phyloP scores from a whole-genome alignment of 495 filamentous ascomycete genomes.

The Neurospora intermedia region DNA sequence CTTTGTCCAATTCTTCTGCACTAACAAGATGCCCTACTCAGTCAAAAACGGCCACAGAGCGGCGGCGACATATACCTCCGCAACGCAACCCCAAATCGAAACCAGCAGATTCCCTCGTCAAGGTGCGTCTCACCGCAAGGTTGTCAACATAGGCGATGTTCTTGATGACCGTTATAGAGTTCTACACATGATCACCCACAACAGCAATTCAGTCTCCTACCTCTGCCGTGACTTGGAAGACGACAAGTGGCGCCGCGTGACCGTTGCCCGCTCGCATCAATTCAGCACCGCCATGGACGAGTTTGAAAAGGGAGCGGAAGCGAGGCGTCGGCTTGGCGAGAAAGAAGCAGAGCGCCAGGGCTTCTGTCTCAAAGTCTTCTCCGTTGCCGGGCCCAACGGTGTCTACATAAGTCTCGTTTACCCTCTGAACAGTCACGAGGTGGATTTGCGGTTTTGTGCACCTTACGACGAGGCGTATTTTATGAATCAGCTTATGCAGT shows the following conservation, averaged over 20 bases:
- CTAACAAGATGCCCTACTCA: not conserved
- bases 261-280: not conserved
- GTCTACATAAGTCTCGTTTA: not conserved
- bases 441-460: not conserved
- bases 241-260: not conserved
- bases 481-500: not conserved
- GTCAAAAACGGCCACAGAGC: not conserved
- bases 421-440: not conserved
- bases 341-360: not conserved
- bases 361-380: not conserved
- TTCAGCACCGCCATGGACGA: not conserved
- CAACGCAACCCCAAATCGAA: not conserved
- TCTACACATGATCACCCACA: not conserved
- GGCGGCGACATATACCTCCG: not conserved
- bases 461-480: not conserved
- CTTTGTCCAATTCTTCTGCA: not conserved
- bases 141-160: not conserved
- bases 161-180: not conserved
- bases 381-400: not conserved
- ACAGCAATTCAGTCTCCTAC: not conserved
- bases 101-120: not conserved
- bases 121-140: not conserved
- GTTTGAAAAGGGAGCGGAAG: not conserved
- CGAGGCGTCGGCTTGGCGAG: not conserved
- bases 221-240: not conserved